Percentiles rank a stretch among this genome's conserved stretches.
Conservation (phyloP, 148 eudicot genomes). For the Fagopyrum esculentum region DNA sequence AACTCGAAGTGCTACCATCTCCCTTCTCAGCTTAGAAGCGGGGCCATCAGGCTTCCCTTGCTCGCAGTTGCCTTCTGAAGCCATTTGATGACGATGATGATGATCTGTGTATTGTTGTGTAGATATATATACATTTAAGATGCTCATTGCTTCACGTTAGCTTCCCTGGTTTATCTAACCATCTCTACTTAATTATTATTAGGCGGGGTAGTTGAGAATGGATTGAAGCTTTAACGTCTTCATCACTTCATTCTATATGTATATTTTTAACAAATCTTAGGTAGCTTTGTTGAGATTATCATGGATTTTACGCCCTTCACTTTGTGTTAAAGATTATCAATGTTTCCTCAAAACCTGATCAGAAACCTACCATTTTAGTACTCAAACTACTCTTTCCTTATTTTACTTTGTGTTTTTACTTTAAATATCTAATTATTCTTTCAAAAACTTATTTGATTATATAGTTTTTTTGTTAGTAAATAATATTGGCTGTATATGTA, state of each 20-base stretch:
- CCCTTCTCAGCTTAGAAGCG: constrained; percentile 16
- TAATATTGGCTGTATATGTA: too few species aligned
- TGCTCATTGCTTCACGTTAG: neutral
- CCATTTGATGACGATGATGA: neutral
- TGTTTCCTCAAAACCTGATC: too few species aligned
- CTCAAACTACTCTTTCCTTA: too few species aligned
- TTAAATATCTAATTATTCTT: too few species aligned
- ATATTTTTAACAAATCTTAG: neutral
- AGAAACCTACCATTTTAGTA: too few species aligned
- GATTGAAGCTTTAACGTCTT: neutral
- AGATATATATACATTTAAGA: neutral
- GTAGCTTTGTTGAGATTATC: constrained; percentile 8
- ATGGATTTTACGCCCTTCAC: neutral
- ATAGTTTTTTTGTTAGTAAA: too few species aligned
- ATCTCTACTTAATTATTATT: constrained; percentile 9
- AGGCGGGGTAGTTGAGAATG: constrained; percentile 9
- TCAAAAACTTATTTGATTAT: too few species aligned
- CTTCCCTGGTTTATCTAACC: constrained; percentile 8
- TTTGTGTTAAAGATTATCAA: too few species aligned
- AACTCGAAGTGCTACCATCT: constrained; percentile 17
- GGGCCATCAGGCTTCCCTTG: constrained; percentile 13
- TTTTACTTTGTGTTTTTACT: too few species aligned
- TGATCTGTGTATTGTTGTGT: neutral
- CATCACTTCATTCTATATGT: neutral
- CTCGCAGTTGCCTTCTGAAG: neutral